These are phyloP conservation scores for Bonia amplexicaulis DNA, from an alignment of 176 grass and related monocot species.

Conservation along the genomic window DNA sequence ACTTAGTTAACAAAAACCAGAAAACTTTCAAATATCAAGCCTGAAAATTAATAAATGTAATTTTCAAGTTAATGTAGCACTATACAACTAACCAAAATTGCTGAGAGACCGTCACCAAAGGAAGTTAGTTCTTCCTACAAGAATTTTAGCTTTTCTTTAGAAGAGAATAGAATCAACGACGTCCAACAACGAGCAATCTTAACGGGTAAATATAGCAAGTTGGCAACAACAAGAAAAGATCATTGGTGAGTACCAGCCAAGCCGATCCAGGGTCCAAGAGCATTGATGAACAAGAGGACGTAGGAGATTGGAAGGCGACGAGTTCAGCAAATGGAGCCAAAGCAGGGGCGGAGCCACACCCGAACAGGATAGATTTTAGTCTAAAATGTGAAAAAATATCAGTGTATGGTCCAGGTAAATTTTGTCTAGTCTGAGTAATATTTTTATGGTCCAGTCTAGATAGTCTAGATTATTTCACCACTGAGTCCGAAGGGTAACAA, in stretches of 20 bases:
- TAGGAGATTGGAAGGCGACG: neutral
- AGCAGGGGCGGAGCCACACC: no score
- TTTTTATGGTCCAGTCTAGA: no score
- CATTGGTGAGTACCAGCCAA: neutral
- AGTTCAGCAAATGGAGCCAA: slow-evolving; percentile 8
- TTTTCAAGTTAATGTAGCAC: neutral
- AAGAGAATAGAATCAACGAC: neutral
- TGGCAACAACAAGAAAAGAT: neutral
- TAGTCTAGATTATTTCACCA: no score
- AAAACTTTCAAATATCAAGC: neutral
- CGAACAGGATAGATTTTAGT: no score
- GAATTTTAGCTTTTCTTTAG: neutral
- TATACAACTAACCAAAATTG: no score
- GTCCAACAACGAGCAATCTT: neutral
- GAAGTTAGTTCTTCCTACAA: neutral
- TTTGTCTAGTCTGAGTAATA: no score
- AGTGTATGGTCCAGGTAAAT: no score
- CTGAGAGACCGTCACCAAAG: no score
- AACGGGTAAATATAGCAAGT: neutral
- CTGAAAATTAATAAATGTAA: no score
- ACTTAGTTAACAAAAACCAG: no score
- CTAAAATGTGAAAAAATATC: no score
- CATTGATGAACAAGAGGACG: slow-evolving; percentile 28
- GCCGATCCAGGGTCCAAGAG: neutral
- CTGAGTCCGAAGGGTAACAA: no score